Conservation (phyloP, 2,329 filamentous ascomycete genomes). For the Ascochyta fabae region DNA sequence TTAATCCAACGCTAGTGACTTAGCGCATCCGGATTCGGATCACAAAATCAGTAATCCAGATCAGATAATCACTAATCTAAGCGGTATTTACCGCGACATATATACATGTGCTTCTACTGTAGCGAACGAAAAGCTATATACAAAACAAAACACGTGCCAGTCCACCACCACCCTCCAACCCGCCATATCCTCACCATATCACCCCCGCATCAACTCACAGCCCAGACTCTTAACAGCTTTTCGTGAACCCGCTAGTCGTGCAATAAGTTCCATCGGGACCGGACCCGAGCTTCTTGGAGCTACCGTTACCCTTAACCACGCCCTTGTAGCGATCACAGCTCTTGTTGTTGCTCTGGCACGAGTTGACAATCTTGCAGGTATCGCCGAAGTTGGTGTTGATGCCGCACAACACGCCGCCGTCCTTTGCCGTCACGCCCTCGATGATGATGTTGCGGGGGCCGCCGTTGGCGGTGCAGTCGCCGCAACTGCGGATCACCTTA, state of each 20-base stretch:
- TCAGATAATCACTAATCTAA: too few species aligned
- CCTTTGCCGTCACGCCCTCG: constrained; percentile 35
- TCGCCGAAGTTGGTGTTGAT: constrained; percentile 55
- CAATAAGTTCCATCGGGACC: constrained; percentile 21
- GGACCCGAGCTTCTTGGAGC: constrained; percentile 17
- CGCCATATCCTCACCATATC: too few species aligned
- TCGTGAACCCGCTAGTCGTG: constrained; percentile 12
- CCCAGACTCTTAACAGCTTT: constrained; percentile 7
- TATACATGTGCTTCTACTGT: too few species aligned
- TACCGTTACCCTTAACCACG: constrained; percentile 20
- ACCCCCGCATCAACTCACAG: not conserved
- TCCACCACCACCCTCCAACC: too few species aligned
- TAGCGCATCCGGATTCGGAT: too few species aligned
- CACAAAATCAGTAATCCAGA: too few species aligned
- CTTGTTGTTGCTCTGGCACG: constrained; percentile 19
- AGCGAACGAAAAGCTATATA: too few species aligned
- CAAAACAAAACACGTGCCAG: too few species aligned
- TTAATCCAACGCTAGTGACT: too few species aligned
- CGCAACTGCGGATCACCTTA: constrained; percentile 24
- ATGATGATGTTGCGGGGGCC: constrained; percentile 51
- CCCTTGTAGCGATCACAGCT: constrained; percentile 22
- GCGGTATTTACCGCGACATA: too few species aligned
- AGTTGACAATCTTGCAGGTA: constrained; percentile 23
- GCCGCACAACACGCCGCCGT: constrained; percentile 31
- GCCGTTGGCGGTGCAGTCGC: constrained; percentile 49